Evolutionary conservation across 2,329 filamentous ascomycete genomes (phyloP).

Genomic region (Beauveria bassiana): DNA sequence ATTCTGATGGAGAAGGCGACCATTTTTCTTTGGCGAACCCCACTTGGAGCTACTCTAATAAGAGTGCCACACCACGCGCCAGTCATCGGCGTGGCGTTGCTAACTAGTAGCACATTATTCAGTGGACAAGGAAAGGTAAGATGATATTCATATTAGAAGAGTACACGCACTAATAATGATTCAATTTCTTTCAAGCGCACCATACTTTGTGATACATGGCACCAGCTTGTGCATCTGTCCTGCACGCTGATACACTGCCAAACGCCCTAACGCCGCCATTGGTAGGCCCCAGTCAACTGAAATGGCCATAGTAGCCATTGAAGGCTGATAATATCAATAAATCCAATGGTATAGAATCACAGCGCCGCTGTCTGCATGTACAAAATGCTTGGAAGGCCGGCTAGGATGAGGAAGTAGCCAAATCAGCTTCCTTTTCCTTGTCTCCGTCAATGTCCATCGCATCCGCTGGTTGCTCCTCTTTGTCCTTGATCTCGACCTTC

Average conservation of each 20-base stretch:
- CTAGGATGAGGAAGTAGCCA: background rate
- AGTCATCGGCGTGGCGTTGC: background rate
- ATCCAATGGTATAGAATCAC: background rate
- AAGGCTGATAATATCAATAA: background rate
- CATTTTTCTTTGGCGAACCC: slow-evolving; percentile 9
- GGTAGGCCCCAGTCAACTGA: background rate
- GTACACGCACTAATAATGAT: background rate
- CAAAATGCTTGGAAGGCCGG: background rate
- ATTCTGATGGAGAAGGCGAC: slow-evolving; percentile 6
- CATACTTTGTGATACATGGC: slow-evolving; percentile 1
- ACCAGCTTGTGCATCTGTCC: background rate
- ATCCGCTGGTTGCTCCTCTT: slow-evolving; percentile 18
- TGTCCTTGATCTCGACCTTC: slow-evolving; percentile 14
- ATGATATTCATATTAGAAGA: background rate
- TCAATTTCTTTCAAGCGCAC: background rate
- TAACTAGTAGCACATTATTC: background rate
- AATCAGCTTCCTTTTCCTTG: slow-evolving; percentile 19
- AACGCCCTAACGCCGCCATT: slow-evolving; percentile 8
- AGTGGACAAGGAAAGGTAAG: no score
- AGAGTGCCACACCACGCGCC: background rate
- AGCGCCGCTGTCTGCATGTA: background rate
- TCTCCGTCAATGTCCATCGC: slow-evolving; percentile 28
- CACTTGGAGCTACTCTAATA: slow-evolving; percentile 1
- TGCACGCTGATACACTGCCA: background rate
- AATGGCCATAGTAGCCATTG: background rate